Evolutionary conservation across 2,329 filamentous ascomycete genomes (phyloP).

Genomic region (Acrocalymma vagum): DNA sequence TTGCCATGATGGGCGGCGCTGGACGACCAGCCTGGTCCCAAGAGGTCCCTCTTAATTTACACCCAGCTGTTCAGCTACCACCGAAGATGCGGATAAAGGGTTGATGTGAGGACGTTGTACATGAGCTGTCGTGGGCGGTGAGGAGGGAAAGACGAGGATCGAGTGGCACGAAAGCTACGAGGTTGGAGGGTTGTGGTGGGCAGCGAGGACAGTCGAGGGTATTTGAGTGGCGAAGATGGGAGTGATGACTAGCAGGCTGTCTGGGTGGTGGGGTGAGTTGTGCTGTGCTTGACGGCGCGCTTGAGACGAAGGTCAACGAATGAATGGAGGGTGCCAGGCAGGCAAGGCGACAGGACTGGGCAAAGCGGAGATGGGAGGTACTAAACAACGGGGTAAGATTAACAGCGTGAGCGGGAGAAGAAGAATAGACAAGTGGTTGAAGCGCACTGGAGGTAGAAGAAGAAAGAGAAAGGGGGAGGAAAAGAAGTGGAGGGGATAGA

Average conservation of each 20-base stretch:
- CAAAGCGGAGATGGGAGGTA: too few species aligned
- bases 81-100: constrained; percentile 47
- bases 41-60: constrained; percentile 11
- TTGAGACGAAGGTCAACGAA: too few species aligned
- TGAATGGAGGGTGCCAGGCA: too few species aligned
- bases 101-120: constrained; percentile 47
- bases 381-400: constrained; percentile 3
- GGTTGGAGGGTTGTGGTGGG: neutral
- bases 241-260: too few species aligned
- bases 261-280: too few species aligned
- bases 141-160: constrained; percentile 10
- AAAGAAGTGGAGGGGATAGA: constrained; percentile 4
- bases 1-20: constrained; percentile 46
- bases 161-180: neutral
- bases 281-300: too few species aligned
- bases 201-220: neutral
- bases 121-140: constrained; percentile 36
- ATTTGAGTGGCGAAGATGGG: too few species aligned
- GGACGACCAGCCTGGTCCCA: constrained; percentile 34
- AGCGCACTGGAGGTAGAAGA: constrained; percentile 4
- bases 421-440: constrained; percentile 4
- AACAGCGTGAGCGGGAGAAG: constrained; percentile 1
- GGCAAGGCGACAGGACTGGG: too few species aligned
- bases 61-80: constrained; percentile 40
- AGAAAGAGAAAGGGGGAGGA: constrained; percentile 1